Base-by-base conservation (phyloP, 495 filamentous ascomycete genomes). In the Penicillium antarcticum region DNA sequence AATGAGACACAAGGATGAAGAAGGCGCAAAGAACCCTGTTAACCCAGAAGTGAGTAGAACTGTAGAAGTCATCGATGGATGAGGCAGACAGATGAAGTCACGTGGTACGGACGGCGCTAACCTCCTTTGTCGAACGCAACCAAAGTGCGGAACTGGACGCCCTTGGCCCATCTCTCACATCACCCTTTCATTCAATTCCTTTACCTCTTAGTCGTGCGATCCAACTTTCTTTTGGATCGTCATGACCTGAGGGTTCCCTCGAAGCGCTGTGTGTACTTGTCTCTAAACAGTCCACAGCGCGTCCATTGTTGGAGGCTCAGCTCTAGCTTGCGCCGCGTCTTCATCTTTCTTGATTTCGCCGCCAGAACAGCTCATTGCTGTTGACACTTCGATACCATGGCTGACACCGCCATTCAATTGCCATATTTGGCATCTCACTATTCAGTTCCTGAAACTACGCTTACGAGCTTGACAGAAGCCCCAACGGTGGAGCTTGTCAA, bases 401-500 rank as follows among this genome's bases (percentile, higher is more conserved):
- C 89, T 60, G 79, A 86, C 54, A 82, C 80, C 42, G 83, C 81
- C 43, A 72, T 92, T 14, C 88, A 95, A 74, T 65, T 89, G 42
- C 77, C 80, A 53, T 92, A 87, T 71, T 71, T 97, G 45, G 80
- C 89, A 55, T 75, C 83, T 24, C 89, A 90, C 67, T 86, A 86
- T 67, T 76, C 82, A 47, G 69, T 96, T 55, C 81, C 89, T 3
- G 78, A 91, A 71, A 58, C 72, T 23, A 85, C 86, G 17, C 64
- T 97, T 49, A 69, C 77, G 10, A 74, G 80, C 13, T 74, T 88
- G 50, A 73, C 86, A 19, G 82, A 90, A 48, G 73, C 80, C 45
- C 91, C 91, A 9, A 96, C 91, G 1, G 73, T 77, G 49, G 89
- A 92, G 2, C 80, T 95, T 13, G 87, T 95, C 42, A 79, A 77